Evolutionary conservation across 306 rosid species (phyloP).

Genomic region (Malus domestica): DNA sequence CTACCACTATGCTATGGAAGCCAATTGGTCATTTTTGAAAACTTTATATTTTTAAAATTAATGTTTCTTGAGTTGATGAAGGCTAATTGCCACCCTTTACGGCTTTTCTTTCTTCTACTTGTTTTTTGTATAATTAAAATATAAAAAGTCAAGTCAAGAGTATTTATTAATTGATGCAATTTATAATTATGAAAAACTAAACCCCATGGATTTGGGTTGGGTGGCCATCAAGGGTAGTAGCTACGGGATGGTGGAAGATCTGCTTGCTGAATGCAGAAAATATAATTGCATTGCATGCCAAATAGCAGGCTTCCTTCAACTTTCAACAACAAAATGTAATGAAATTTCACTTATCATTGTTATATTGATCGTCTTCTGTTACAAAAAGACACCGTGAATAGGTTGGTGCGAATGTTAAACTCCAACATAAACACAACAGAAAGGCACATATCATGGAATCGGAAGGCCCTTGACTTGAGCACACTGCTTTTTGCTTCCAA

Average conservation of each 20-base stretch:
- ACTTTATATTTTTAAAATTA: background rate
- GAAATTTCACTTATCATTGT: background rate
- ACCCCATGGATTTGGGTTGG: too few relatives aligned
- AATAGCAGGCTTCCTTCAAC: background rate
- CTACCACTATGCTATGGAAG: slow-evolving; percentile 75
- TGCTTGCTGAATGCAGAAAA: background rate
- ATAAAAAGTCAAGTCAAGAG: too few relatives aligned
- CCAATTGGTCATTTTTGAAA: background rate
- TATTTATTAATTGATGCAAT: too few relatives aligned
- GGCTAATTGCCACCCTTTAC: too few relatives aligned
- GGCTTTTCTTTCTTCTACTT: too few relatives aligned
- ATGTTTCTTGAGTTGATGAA: too few relatives aligned
- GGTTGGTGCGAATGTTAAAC: too few relatives aligned
- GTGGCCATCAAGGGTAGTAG: too few relatives aligned
- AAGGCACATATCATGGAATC: background rate
- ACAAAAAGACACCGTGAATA: background rate
- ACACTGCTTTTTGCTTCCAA: background rate
- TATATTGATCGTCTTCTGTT: background rate
- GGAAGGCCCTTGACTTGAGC: background rate
- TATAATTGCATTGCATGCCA: background rate
- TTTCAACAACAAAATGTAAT: background rate
- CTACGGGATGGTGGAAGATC: background rate
- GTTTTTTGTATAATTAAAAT: too few relatives aligned
- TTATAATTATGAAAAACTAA: too few relatives aligned
- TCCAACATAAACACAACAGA: background rate